Conservation (phyloP, 1,139 yeast genomes). For the Eremothecium coryli region DNA sequence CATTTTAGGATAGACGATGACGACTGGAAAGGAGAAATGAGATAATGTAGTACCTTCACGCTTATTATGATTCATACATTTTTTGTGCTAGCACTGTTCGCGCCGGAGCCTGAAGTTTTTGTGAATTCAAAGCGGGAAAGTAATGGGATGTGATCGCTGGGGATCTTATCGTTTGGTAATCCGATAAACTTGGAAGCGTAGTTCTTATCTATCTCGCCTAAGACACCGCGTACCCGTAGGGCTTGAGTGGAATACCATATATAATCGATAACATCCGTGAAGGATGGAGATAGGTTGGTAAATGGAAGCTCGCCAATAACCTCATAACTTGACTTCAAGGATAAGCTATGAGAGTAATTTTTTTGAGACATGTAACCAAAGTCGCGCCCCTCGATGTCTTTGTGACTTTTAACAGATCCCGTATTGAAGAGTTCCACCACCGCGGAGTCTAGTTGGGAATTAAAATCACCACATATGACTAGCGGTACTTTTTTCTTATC, state of each 20-base stretch:
- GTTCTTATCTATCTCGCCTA: conserved; percentile 75
- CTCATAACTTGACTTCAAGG: conserved; percentile 78
- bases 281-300: conserved; percentile 88
- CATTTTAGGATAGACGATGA: background rate
- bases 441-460: conserved; percentile 79
- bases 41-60: conserved; percentile 20
- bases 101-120: conserved; percentile 30
- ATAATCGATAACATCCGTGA: conserved; percentile 89
- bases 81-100: conserved; percentile 22
- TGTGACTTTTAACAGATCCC: conserved; percentile 65
- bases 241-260: conserved; percentile 84
- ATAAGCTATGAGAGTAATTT: conserved; percentile 75
- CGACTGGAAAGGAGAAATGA: background rate
- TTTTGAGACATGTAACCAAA: conserved; percentile 88
- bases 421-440: conserved; percentile 83
- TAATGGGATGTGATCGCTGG: conserved; percentile 89
- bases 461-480: conserved; percentile 91
- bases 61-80: conserved; percentile 13
- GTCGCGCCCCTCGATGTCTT: conserved; percentile 75
- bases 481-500: conserved; percentile 63
- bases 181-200: conserved; percentile 76
- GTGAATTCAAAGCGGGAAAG: conserved; percentile 68
- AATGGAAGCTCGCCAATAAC: conserved; percentile 84
- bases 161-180: conserved; percentile 87
- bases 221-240: conserved; percentile 71